These are phyloP conservation scores for Limtongia smithiae DNA, from an alignment of 805 yeast genomes.

Conservation along the genomic window DNA sequence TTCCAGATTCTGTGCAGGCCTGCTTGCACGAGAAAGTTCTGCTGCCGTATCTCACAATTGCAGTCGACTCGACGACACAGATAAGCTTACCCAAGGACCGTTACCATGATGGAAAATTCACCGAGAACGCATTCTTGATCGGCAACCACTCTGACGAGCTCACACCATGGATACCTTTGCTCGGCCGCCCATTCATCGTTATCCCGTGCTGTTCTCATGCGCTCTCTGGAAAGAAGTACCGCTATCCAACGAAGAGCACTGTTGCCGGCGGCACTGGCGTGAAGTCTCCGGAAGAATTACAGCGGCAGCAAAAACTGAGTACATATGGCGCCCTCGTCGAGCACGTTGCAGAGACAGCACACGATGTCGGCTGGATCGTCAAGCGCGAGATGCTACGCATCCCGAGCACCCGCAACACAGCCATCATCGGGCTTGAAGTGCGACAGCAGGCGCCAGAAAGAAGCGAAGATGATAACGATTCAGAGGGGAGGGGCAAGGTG, in stretches of 20 bases:
- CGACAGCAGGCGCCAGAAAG: conserved; percentile 16
- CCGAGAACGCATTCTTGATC: conserved; percentile 70
- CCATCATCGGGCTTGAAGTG: conserved; percentile 65
- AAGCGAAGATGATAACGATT: conserved; percentile 13
- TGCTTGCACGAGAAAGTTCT: conserved; percentile 71
- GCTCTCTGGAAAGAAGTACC: conserved; percentile 66
- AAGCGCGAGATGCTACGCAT: conserved; percentile 85
- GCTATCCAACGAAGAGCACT: conserved; percentile 47
- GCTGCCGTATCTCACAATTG: conserved; percentile 51
- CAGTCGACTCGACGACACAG: background rate
- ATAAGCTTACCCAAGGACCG: background rate
- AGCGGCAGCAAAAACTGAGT: conserved; percentile 33
- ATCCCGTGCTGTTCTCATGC: conserved; percentile 95
- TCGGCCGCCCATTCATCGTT: conserved; percentile 78
- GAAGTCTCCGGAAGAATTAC: conserved; percentile 2
- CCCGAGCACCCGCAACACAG: conserved; percentile 92
- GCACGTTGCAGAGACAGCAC: conserved; percentile 69
- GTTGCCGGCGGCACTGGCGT: background rate
- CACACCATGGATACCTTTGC: conserved; percentile 90
- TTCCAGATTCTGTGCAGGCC: conserved; percentile 60
- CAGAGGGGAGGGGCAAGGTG: no score
- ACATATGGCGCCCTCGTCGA: conserved; percentile 84
- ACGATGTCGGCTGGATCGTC: conserved; percentile 73
- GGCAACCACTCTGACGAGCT: conserved; percentile 96
- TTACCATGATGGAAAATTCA: conserved; percentile 41